Conservation (phyloP, 73 alveolate species). For the Paramecium pentaurelia region DNA sequence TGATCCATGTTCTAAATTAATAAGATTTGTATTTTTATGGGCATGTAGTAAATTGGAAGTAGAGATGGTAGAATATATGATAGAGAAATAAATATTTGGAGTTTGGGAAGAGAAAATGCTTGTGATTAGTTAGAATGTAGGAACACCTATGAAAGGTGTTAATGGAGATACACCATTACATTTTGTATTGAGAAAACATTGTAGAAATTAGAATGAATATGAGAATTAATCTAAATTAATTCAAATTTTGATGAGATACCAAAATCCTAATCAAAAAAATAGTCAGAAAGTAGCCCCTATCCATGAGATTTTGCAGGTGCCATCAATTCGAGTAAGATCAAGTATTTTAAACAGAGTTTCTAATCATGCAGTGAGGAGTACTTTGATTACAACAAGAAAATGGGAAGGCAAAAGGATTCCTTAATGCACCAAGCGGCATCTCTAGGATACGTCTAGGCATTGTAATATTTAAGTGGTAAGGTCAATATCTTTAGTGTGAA, state of each 20-base stretch:
- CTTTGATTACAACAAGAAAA: not conserved
- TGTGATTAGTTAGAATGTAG: not conserved
- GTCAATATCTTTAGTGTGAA: not conserved
- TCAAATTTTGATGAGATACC: not conserved
- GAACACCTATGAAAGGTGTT: not conserved
- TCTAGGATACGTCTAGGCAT: conserved; percentile 3
- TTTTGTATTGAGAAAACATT: not conserved
- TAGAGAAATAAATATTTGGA: not conserved
- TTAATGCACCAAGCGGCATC: conserved; percentile 4
- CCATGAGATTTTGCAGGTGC: not conserved
- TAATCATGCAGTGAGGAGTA: not conserved
- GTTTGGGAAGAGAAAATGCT: not conserved
- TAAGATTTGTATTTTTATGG: not conserved
- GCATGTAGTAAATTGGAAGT: not conserved
- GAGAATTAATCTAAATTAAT: not conserved
- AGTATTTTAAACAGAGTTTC: not conserved
- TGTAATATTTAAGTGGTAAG: not conserved
- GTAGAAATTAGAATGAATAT: not conserved
- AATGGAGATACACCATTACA: conserved; percentile 37
- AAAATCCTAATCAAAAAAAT: not conserved
- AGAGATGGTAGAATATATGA: not conserved
- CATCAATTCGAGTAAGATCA: conserved; percentile 30
- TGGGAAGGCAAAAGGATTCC: conserved; percentile 1
- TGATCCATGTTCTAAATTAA: not conserved
- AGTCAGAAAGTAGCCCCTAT: not conserved